Conservation (phyloP, 208 protist species). For the Entamoeba histolytica region DNA sequence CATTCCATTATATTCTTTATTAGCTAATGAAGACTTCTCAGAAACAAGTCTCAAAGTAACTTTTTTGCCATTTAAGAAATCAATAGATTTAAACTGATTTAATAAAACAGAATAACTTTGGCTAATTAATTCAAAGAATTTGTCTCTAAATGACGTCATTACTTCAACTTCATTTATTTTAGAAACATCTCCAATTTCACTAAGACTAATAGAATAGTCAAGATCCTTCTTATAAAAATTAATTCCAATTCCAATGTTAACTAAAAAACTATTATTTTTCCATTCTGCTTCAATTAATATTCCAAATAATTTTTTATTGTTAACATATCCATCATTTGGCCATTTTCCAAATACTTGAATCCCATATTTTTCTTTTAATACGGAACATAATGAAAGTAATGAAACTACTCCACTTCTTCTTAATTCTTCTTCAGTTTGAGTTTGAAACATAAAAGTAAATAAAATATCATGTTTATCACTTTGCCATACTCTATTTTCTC, state of each 20-base stretch:
- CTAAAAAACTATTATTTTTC: not conserved
- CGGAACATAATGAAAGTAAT: not conserved
- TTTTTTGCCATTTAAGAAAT: not conserved
- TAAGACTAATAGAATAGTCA: not conserved
- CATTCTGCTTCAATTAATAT: not conserved
- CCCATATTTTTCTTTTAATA: not conserved
- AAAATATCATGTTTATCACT: not conserved
- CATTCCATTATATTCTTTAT: not conserved
- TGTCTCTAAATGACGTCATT: not conserved
- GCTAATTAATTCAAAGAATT: not conserved
- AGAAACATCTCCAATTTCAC: not conserved
- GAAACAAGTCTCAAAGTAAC: not conserved
- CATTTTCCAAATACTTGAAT: not conserved
- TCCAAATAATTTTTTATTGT: not conserved
- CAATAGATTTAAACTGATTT: not conserved
- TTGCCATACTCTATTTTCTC: not conserved
- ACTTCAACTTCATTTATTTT: not conserved
- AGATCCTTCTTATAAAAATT: not conserved
- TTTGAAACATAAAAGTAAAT: not conserved
- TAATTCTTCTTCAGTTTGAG: not conserved
- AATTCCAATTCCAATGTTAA: not conserved
- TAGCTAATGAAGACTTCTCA: not conserved
- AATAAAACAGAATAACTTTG: not conserved
- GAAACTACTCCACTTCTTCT: not conserved
- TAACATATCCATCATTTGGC: not conserved